Percentiles rank a stretch among this genome's conserved stretches.
Conservation (phyloP, 345 rosid species). For the Eucalyptus cloeziana region DNA sequence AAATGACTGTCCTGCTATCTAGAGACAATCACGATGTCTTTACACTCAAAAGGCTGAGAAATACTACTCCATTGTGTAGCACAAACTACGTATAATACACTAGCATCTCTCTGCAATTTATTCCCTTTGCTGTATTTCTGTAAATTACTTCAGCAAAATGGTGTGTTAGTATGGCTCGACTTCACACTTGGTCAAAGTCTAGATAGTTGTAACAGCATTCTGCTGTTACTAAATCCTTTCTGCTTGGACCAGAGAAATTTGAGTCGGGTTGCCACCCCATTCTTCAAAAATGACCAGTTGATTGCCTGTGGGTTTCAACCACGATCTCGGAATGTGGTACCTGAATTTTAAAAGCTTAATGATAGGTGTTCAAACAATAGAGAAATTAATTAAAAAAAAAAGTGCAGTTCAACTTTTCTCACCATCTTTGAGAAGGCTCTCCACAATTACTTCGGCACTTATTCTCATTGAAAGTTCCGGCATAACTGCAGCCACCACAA, state of each 20-base stretch:
- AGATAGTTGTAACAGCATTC: not conserved
- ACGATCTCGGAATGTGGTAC: slow-evolving; percentile 89
- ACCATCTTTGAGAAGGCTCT: slow-evolving; percentile 79
- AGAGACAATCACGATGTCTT: not conserved
- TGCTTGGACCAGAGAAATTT: slow-evolving; percentile 37
- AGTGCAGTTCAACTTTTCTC: not conserved
- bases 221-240: slow-evolving; percentile 11
- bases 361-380: not conserved
- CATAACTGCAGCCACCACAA: slow-evolving; percentile 69
- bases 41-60: not conserved
- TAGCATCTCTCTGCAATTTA: not conserved
- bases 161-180: not conserved
- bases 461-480: slow-evolving; percentile 29
- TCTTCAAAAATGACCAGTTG: slow-evolving; percentile 17
- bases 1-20: not conserved
- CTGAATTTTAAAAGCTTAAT: slow-evolving; percentile 9
- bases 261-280: slow-evolving; percentile 71
- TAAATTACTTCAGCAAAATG: not conserved
- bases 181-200: not conserved
- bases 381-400: not conserved
- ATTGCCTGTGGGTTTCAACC: slow-evolving; percentile 65
- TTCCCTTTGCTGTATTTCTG: not conserved
- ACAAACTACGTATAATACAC: not conserved
- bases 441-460: slow-evolving; percentile 65
- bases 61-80: not conserved